phyloP scores from a whole-genome alignment of 306 rosid genomes.

The Cajanus cajan region DNA sequence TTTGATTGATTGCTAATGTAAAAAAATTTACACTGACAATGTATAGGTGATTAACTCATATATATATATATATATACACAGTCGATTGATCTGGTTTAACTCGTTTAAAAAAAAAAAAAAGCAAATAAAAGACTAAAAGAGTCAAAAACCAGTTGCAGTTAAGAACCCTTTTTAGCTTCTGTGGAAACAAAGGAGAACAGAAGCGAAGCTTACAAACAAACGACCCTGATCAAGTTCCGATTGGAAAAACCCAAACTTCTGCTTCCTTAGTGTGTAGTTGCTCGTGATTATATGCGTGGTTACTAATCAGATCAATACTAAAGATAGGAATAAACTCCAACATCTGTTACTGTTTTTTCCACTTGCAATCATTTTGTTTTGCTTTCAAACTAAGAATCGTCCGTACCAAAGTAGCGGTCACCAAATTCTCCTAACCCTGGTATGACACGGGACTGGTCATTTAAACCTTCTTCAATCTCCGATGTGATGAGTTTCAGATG shows the following conservation, averaged over 20 bases:
- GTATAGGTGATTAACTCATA: too few relatives aligned
- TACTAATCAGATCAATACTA: neutral
- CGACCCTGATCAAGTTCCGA: neutral
- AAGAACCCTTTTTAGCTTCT: neutral
- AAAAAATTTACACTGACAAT: too few relatives aligned
- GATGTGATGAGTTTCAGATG: constrained; percentile 78
- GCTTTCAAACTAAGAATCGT: constrained; percentile 30
- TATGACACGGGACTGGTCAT: constrained; percentile 69
- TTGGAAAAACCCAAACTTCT: neutral
- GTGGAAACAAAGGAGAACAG: neutral
- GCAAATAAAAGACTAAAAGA: neutral
- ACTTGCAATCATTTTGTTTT: neutral
- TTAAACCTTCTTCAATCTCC: constrained; percentile 72
- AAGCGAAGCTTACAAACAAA: neutral
- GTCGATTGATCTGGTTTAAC: too few relatives aligned
- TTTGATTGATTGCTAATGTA: too few relatives aligned
- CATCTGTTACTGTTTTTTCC: neutral
- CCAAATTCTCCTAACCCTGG: constrained; percentile 92
- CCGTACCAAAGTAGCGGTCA: constrained; percentile 92
- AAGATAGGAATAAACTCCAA: neutral
- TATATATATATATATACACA: too few relatives aligned
- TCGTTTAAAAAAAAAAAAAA: too few relatives aligned
- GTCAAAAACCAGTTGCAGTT: neutral
- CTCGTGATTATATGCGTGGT: neutral
- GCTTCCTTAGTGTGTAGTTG: neutral